Conservation (phyloP, 2,329 filamentous ascomycete species). For the Colletotrichum plurivorum region DNA sequence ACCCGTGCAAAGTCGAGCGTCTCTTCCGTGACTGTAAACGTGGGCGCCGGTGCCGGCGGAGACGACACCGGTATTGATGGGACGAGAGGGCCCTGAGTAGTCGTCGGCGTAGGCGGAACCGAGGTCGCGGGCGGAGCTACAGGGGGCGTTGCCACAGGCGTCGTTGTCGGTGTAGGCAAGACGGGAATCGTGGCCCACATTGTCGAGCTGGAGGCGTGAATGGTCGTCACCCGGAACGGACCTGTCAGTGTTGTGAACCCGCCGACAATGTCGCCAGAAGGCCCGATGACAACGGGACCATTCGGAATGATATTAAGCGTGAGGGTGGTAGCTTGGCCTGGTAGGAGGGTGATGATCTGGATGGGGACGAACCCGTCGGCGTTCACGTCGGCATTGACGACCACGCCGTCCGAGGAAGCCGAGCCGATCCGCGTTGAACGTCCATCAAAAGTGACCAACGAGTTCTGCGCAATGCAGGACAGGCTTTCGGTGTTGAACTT, state of each 20-base stretch:
- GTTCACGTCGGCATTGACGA: slow-evolving; percentile 26
- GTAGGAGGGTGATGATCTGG: slow-evolving; percentile 46
- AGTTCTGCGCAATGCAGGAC: slow-evolving; percentile 88
- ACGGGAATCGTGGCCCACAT: slow-evolving; percentile 50
- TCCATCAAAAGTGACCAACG: slow-evolving; percentile 86
- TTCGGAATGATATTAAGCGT: slow-evolving; percentile 50
- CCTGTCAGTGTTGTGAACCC: slow-evolving; percentile 46
- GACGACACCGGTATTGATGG: slow-evolving; percentile 23
- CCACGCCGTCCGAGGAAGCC: slow-evolving; percentile 43
- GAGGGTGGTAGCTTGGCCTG: slow-evolving; percentile 48
- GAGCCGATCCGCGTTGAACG: slow-evolving; percentile 54
- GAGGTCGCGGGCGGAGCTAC: slow-evolving; percentile 40
- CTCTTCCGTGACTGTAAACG: slow-evolving; percentile 67
- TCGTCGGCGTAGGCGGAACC: slow-evolving; percentile 40
- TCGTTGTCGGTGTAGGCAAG: slow-evolving; percentile 43
- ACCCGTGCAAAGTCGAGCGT: slow-evolving; percentile 75
- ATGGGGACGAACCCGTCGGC: slow-evolving; percentile 40
- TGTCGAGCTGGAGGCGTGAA: slow-evolving; percentile 44
- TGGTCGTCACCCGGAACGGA: slow-evolving; percentile 41
- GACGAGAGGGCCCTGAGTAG: slow-evolving; percentile 2
- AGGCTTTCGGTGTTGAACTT: slow-evolving; percentile 83
- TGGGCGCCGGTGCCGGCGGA: slow-evolving; percentile 44
- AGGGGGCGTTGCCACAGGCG: slow-evolving; percentile 41
- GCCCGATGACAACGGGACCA: slow-evolving; percentile 30
- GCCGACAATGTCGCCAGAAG: slow-evolving; percentile 39